phyloP scores from a whole-genome alignment of 257 asterid species.

The Capsicum chinense region DNA sequence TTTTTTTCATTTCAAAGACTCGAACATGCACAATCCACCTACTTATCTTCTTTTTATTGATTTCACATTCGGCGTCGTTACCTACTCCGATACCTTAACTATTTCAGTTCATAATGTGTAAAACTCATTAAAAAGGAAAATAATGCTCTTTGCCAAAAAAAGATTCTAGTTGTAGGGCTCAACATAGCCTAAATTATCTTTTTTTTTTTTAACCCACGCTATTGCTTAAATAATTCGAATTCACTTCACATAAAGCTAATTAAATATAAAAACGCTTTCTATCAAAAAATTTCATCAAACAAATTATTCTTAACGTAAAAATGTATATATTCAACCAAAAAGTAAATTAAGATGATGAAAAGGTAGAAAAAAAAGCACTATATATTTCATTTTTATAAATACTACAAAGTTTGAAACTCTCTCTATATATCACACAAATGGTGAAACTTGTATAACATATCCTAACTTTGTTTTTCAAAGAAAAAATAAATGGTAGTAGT shows the following conservation, averaged over 20 bases:
- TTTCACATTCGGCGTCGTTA: background rate
- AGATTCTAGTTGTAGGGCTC: background rate
- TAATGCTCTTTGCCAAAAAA: background rate
- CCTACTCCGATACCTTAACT: background rate
- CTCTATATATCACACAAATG: background rate
- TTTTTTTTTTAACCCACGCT: background rate
- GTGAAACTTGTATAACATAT: background rate
- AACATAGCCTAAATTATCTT: background rate
- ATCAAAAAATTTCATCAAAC: background rate
- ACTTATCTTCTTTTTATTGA: background rate
- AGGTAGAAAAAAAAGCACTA: no score
- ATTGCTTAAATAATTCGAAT: background rate
- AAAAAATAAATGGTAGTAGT: background rate
- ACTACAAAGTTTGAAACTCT: background rate
- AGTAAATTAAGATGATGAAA: background rate
- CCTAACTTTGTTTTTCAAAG: background rate
- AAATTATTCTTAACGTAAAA: background rate
- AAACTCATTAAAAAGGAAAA: no score
- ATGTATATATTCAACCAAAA: background rate
- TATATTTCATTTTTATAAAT: background rate
- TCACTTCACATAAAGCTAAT: background rate
- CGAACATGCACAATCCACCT: background rate
- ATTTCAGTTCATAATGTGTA: background rate
- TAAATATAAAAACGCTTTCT: background rate
- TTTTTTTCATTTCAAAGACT: background rate